phyloP scores from a whole-genome alignment of 768 basidiomycete genomes.

The Lentinula detonsa region DNA sequence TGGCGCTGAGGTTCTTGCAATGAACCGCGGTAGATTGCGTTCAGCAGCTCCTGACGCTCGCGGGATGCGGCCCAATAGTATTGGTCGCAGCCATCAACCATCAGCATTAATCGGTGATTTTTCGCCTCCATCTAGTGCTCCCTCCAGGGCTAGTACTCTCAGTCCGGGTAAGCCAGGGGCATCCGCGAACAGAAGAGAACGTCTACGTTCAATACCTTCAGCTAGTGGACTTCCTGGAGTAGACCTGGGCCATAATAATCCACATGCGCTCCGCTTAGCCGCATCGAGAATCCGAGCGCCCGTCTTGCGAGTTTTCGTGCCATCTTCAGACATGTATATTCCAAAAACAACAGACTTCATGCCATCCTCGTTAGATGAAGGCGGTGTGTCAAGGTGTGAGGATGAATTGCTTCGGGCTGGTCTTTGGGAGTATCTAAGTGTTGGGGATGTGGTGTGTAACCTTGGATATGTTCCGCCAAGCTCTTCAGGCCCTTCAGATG shows the following conservation, averaged over 20 bases:
- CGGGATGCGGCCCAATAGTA: slow-evolving; percentile 7
- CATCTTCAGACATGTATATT: slow-evolving; percentile 45
- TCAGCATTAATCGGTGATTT: slow-evolving; percentile 8
- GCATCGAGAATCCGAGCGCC: slow-evolving; percentile 63
- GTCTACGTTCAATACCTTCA: neutral
- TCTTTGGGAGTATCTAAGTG: slow-evolving; percentile 71
- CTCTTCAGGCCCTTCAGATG: neutral
- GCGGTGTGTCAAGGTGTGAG: slow-evolving; percentile 38
- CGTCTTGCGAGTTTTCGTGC: slow-evolving; percentile 68
- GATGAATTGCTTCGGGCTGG: slow-evolving; percentile 61
- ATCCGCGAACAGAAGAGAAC: neutral
- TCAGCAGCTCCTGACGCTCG: neutral
- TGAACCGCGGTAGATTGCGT: slow-evolving; percentile 1
- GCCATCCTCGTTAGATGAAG: slow-evolving; percentile 25
- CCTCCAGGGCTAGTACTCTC: neutral
- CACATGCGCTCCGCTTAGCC: slow-evolving; percentile 60
- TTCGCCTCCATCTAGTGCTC: neutral
- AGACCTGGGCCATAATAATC: slow-evolving; percentile 11
- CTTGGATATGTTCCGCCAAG: slow-evolving; percentile 64
- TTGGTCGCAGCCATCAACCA: neutral
- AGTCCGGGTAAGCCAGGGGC: neutral
- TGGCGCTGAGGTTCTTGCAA: neutral
- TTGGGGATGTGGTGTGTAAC: slow-evolving; percentile 76
- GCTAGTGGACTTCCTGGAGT: neutral
- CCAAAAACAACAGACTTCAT: slow-evolving; percentile 3